Evolutionary conservation across 2,329 filamentous ascomycete species (phyloP).

Genomic region (Xylariaceae sp.): DNA sequence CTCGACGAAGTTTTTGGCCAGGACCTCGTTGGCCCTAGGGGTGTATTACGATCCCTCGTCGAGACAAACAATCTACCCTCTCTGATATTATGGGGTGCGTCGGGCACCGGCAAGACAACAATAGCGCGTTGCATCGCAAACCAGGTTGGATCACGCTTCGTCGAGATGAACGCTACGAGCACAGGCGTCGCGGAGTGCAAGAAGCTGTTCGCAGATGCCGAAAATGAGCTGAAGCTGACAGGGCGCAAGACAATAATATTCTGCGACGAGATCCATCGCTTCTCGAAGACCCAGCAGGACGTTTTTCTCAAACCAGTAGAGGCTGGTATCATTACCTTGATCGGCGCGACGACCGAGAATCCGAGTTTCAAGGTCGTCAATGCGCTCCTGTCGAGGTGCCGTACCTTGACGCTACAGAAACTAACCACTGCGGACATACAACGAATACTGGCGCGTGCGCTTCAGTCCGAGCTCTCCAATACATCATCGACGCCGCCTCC

Average conservation of each 20-base stretch:
- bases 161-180: conserved; percentile 93
- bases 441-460: conserved; percentile 70
- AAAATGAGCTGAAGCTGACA: conserved; percentile 72
- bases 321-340: conserved; percentile 81
- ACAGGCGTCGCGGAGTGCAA: conserved; percentile 87
- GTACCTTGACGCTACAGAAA: conserved; percentile 81
- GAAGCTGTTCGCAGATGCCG: conserved; percentile 82
- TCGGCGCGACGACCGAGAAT: conserved; percentile 96
- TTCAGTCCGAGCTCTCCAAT: conserved; percentile 53
- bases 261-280: conserved; percentile 93
- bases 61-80: conserved; percentile 82
- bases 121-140: conserved; percentile 88
- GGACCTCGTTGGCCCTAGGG: conserved; percentile 78
- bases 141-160: conserved; percentile 77
- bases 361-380: conserved; percentile 89
- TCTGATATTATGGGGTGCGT: conserved; percentile 89
- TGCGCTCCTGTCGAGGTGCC: conserved; percentile 81
- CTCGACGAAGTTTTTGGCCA: conserved; percentile 89
- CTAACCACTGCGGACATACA: conserved; percentile 68
- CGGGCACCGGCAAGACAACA: conserved; percentile 82
- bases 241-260: conserved; percentile 94
- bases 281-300: conserved; percentile 89
- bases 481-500: conserved; percentile 39
- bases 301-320: conserved; percentile 92
- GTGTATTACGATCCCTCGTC: conserved; percentile 82